Evolutionary conservation across 2,329 filamentous ascomycete species (phyloP), one percentile per base, ranked within the genome.

Genomic region (Torrubiella hemipterigena): DNA sequence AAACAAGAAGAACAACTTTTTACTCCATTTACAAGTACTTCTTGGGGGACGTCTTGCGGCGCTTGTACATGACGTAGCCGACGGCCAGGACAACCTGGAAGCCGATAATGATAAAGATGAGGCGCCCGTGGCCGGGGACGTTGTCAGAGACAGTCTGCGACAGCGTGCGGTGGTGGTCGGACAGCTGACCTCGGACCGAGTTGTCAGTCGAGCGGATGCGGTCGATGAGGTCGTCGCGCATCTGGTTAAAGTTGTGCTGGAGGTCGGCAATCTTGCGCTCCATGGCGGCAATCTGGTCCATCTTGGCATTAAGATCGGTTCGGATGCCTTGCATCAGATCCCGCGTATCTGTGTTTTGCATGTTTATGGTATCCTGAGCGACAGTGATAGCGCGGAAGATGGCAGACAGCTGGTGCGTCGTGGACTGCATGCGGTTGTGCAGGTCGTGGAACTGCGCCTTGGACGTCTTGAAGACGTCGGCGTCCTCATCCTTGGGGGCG

Each of bases 1-100:
- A n/a, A n/a, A n/a, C n/a, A n/a, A n/a, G n/a, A n/a, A n/a, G n/a
- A n/a, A n/a, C n/a, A n/a, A n/a, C n/a, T n/a, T n/a, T 24, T 14
- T 11, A 6, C 5, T 11, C 14, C 11, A 17, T 33, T 48, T 64
- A 94, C 51, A 94, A 60, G 55, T 86, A 95, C 61, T 95, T 95
- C 69, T 94, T 94, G n/a, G 84, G 84, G 40, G 67, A 75, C 23
- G 72, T 67, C 57, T 79, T 73, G 49, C 80, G 77, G 45, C 76
- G 71, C 69, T 93, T 93, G 59, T 94, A 94, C 36, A 77, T 51
- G 22, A 84, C 54, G 50, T 87, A 94, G 1, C 66, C 70, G 3
- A 57, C 73, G 1, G 73, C 73, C 19, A 93, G 61, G 42, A 85
- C 51, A 29, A 82, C 49, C 58, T 95, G 86, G 40, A 83, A 74